phyloP scores from a whole-genome alignment of 2,329 filamentous ascomycete species.

The Furcasterigmium sp. region DNA sequence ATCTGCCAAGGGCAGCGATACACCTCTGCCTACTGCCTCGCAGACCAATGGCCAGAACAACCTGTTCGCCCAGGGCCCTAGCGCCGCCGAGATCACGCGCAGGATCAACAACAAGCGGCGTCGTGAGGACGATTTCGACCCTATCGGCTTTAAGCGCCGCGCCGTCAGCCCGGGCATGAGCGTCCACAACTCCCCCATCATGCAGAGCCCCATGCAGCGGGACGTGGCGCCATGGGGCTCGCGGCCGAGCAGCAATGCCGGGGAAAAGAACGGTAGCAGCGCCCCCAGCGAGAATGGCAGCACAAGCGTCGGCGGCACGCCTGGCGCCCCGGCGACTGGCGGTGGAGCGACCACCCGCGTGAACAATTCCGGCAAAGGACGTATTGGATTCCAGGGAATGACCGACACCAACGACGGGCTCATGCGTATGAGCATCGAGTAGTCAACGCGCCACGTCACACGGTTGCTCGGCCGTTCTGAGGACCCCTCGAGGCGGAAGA shows the following conservation, averaged over 20 bases:
- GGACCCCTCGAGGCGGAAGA: too few relatives aligned
- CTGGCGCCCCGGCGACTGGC: slow-evolving; percentile 20
- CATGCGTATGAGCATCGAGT: slow-evolving; percentile 97
- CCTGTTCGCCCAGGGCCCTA: slow-evolving; percentile 31
- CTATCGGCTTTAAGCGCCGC: slow-evolving; percentile 80
- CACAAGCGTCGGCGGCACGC: slow-evolving; percentile 19
- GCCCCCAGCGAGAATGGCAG: slow-evolving; percentile 47
- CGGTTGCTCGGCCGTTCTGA: too few relatives aligned
- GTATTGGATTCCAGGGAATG: slow-evolving; percentile 87
- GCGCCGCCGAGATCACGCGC: slow-evolving; percentile 68
- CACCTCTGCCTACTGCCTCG: slow-evolving; percentile 25
- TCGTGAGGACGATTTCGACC: slow-evolving; percentile 86
- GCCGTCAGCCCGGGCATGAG: slow-evolving; percentile 91
- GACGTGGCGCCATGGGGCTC: slow-evolving; percentile 70
- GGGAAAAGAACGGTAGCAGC: slow-evolving; percentile 38
- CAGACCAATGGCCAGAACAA: slow-evolving; percentile 18
- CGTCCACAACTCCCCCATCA: slow-evolving; percentile 81
- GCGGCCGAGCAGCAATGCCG: slow-evolving; percentile 57
- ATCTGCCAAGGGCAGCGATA: slow-evolving; percentile 21
- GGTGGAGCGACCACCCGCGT: slow-evolving; percentile 38
- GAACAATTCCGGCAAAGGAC: slow-evolving; percentile 39
- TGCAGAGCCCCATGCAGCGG: slow-evolving; percentile 76
- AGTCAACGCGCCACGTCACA: too few relatives aligned
- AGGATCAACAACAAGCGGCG: slow-evolving; percentile 79
- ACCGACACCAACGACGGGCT: slow-evolving; percentile 90